Conservation (phyloP, 2,329 filamentous ascomycete species). For the Cladorrhinum sp. region DNA sequence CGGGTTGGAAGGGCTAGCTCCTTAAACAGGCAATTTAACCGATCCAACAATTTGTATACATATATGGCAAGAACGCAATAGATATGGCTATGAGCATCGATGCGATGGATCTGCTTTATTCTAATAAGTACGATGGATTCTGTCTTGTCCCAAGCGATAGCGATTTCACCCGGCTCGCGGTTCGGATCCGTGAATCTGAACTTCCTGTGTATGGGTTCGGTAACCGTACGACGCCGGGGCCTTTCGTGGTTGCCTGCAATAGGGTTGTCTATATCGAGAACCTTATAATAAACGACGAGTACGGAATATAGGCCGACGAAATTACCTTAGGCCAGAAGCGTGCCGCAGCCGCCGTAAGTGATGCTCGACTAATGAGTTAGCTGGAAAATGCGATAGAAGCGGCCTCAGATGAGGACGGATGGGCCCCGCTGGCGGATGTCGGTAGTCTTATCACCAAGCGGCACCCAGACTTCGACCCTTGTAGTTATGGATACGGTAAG, state of each 20-base stretch:
- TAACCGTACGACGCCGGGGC: conserved; percentile 32
- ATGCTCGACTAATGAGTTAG: background rate
- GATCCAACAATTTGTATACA: conserved; percentile 38
- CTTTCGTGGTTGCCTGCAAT: conserved; percentile 34
- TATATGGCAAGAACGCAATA: conserved; percentile 35
- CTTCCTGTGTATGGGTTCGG: conserved; percentile 36
- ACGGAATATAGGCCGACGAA: background rate
- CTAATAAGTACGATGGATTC: conserved; percentile 33
- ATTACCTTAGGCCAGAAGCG: background rate
- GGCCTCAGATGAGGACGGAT: conserved; percentile 28
- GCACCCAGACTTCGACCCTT: conserved; percentile 32
- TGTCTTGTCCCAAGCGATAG: conserved; percentile 37
- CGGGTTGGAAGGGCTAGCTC: conserved; percentile 33
- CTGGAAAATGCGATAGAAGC: conserved; percentile 24
- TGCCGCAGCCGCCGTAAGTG: background rate
- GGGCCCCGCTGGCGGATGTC: conserved; percentile 30
- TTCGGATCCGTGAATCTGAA: conserved; percentile 33
- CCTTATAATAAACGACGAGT: background rate
- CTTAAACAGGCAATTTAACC: conserved; percentile 35
- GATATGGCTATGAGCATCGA: conserved; percentile 38
- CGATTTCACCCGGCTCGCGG: conserved; percentile 36
- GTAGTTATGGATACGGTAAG: conserved; percentile 30
- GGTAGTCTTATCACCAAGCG: conserved; percentile 29
- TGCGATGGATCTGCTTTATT: conserved; percentile 38
- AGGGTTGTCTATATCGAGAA: conserved; percentile 33